Percentiles rank a stretch among this genome's conserved stretches.
These are phyloP conservation scores for Fusarium fujikuroi DNA, from an alignment of 2,329 filamentous ascomycete species.

Conservation along the genomic window DNA sequence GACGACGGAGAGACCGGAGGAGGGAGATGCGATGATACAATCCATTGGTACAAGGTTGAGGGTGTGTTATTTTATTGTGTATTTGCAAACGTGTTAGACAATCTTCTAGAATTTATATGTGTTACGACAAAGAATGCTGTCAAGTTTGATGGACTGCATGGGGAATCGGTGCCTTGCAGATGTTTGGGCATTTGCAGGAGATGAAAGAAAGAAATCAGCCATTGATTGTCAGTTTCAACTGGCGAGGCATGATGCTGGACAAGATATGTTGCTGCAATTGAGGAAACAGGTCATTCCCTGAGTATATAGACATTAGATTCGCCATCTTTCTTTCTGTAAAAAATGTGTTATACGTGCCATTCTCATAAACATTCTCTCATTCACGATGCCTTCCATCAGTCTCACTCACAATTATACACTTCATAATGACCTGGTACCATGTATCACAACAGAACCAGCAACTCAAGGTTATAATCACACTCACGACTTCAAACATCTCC, in stretches of 20 bases:
- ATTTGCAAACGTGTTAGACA: background rate
- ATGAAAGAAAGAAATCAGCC: background rate
- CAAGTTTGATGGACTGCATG: background rate
- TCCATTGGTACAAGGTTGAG: slow-evolving; percentile 8
- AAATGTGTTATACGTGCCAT: background rate
- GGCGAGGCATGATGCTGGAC: background rate
- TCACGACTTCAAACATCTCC: background rate
- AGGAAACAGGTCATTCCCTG: too few relatives aligned
- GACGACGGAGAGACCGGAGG: slow-evolving; percentile 18
- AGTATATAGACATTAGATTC: background rate
- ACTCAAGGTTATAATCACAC: background rate
- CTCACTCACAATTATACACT: background rate
- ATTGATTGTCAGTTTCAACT: slow-evolving; percentile 8
- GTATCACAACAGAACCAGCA: background rate
- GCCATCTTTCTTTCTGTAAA: too few relatives aligned
- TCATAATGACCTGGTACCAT: background rate
- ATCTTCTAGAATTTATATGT: slow-evolving; percentile 26
- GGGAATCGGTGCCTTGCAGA: background rate
- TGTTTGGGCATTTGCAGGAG: slow-evolving; percentile 7
- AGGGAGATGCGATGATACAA: slow-evolving; percentile 4
- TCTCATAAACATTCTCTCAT: too few relatives aligned
- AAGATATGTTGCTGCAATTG: background rate
- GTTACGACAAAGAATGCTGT: slow-evolving; percentile 7
- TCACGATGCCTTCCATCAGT: slow-evolving; percentile 18
- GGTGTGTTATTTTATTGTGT: background rate